Conservation (phyloP, 805 yeast genomes). For the Pichia manshurica region DNA sequence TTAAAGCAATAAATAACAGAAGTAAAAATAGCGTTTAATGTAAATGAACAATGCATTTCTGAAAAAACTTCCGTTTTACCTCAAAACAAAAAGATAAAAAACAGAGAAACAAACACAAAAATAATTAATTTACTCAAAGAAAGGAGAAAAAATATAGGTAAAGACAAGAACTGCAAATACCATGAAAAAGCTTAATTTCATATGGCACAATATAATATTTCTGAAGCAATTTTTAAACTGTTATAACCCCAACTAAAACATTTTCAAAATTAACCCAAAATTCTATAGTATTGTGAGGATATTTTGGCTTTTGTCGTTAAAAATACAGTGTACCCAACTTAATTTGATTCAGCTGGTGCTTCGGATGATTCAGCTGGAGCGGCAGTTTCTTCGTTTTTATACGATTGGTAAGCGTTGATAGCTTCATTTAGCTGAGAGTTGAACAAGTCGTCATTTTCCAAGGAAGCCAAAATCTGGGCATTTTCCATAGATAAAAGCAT, state of each 20-base stretch:
- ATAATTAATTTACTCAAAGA: slow-evolving; percentile 4
- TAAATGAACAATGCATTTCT: background rate
- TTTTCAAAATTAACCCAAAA: background rate
- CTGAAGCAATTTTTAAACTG: background rate
- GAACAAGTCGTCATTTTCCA: slow-evolving; percentile 86
- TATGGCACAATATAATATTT: background rate
- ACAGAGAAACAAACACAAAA: slow-evolving; percentile 9
- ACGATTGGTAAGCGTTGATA: slow-evolving; percentile 86
- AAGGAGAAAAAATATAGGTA: slow-evolving; percentile 6
- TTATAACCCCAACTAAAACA: slow-evolving; percentile 6
- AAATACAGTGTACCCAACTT: background rate
- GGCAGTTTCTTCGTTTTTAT: slow-evolving; percentile 45
- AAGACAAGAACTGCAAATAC: background rate
- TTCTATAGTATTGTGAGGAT: background rate
- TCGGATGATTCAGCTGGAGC: slow-evolving; percentile 9
- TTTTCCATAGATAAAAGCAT: slow-evolving; percentile 96
- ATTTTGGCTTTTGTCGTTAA: background rate
- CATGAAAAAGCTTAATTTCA: background rate
- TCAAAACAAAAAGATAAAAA: slow-evolving; percentile 3
- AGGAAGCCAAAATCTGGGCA: slow-evolving; percentile 79
- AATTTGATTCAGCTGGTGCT: slow-evolving; percentile 9
- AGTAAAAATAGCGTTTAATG: background rate
- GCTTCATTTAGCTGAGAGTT: slow-evolving; percentile 93
- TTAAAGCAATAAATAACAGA: slow-evolving; percentile 8
- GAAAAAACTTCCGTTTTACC: slow-evolving; percentile 1